A percentile compares a stretch with the other conserved stretches of the same genome.
Conservation (phyloP, 148 eudicot species). For the Hydrangea macrophylla region DNA sequence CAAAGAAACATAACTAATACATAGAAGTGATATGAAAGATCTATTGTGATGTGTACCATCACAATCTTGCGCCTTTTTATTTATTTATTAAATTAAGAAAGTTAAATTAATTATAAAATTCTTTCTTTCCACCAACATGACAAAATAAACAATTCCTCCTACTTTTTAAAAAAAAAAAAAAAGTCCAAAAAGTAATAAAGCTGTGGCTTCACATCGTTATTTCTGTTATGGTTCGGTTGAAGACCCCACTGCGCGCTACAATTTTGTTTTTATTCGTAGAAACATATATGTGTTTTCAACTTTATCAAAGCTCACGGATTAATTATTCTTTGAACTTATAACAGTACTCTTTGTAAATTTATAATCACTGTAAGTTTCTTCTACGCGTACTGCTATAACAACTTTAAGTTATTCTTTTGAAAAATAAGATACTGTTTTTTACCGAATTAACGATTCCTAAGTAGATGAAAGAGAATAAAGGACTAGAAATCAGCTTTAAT, state of each 20-base stretch:
- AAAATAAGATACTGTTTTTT: constrained; percentile 3
- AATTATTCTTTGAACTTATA: neutral
- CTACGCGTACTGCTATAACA: too few relatives aligned
- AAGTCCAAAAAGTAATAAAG: neutral
- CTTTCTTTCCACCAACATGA: too few relatives aligned
- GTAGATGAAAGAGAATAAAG: constrained; percentile 3
- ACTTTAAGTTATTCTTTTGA: neutral
- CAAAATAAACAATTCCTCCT: too few relatives aligned
- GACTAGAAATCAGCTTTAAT: constrained; percentile 7
- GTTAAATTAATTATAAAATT: too few relatives aligned
- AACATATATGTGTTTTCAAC: neutral
- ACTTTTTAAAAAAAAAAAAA: neutral
- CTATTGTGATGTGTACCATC: too few relatives aligned
- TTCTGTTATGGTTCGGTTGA: constrained; percentile 42
- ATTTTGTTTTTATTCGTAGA: too few relatives aligned
- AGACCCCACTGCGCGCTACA: constrained; percentile 9
- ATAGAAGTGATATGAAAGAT: too few relatives aligned
- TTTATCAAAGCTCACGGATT: neutral
- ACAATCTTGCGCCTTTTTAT: too few relatives aligned
- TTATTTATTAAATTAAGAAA: too few relatives aligned
- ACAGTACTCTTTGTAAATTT: neutral
- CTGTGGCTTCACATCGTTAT: constrained; percentile 17
- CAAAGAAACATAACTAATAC: too few relatives aligned
- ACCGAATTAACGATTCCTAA: constrained; percentile 10
- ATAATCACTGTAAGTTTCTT: too few relatives aligned